phyloP scores from a whole-genome alignment of 306 rosid species.

The Carpinus viminea region DNA sequence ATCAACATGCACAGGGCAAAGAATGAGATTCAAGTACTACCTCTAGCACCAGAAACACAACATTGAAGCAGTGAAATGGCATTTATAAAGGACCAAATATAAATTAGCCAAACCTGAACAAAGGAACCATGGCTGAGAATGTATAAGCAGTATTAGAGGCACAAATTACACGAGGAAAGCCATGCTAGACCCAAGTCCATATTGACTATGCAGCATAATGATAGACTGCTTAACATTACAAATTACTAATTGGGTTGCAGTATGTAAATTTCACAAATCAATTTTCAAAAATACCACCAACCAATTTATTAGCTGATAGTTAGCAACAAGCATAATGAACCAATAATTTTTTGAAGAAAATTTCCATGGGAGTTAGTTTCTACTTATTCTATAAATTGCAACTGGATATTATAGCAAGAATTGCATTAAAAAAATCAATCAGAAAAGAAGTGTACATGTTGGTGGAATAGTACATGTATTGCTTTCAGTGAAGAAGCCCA shows the following conservation, averaged over 20 bases:
- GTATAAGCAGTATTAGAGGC: not conserved
- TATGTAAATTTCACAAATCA: not conserved
- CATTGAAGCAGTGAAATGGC: not conserved
- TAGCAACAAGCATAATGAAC: not conserved
- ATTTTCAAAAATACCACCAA: not conserved
- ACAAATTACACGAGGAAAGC: not conserved
- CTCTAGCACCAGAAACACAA: conserved; percentile 1
- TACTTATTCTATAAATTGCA: not conserved
- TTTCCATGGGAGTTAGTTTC: not conserved
- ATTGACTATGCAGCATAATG: not conserved
- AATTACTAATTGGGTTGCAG: not conserved
- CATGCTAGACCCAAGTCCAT: not conserved
- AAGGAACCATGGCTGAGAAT: not conserved
- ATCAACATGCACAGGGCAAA: not conserved
- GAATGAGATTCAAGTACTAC: not conserved
- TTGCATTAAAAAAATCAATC: not conserved
- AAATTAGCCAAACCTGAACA: not conserved
- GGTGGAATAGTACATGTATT: not conserved
- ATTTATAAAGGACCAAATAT: not conserved
- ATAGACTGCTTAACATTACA: not conserved
- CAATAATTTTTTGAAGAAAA: not conserved
- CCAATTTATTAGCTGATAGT: not conserved
- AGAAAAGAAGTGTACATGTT: not conserved
- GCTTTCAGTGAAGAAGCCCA: not conserved
- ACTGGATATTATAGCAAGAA: not conserved